A percentile compares a stretch with the other conserved stretches of the same genome.
These are phyloP conservation scores for Fusarium brachygibbosum DNA, from an alignment of 2,329 filamentous ascomycete genomes.

Conservation along the genomic window DNA sequence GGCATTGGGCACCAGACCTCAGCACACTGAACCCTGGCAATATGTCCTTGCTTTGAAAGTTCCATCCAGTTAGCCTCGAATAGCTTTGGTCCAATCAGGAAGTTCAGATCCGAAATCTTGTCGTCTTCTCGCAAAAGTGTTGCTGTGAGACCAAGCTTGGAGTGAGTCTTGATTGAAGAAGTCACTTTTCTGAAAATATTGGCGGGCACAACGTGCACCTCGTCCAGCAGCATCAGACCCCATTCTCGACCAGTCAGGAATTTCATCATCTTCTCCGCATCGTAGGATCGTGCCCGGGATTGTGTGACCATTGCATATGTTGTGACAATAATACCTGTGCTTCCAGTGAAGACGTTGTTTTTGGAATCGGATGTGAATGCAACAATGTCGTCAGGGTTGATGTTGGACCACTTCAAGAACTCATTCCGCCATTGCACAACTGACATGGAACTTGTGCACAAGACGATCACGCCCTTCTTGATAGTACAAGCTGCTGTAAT, in stretches of 20 bases:
- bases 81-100: conserved; percentile 95
- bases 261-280: conserved; percentile 97
- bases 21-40: conserved; percentile 96
- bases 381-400: conserved; percentile 89
- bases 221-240: conserved; percentile 96
- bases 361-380: conserved; percentile 97
- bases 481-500: conserved; percentile 98
- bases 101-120: conserved; percentile 98
- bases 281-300: conserved; percentile 86
- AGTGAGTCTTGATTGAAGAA: conserved; percentile 91
- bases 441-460: conserved; percentile 98
- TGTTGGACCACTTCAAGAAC: conserved; percentile 98
- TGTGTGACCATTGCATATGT: conserved; percentile 99
- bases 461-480: conserved; percentile 94
- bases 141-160: conserved; percentile 93
- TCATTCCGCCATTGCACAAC: conserved; percentile 97
- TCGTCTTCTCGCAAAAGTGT: conserved; percentile 96
- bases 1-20: conserved; percentile 99
- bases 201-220: conserved; percentile 97
- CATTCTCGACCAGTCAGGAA: conserved; percentile 91
- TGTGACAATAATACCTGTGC: conserved; percentile 95
- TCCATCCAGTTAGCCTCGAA: conserved; percentile 99
- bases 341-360: conserved; percentile 80
- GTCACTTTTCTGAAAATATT: conserved; percentile 97
- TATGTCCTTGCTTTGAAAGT: conserved; percentile 94